Evolutionary conservation across 306 rosid species (phyloP), one percentile per base, ranked within the genome.

Genomic region (Pachyrhizus erosus): DNA sequence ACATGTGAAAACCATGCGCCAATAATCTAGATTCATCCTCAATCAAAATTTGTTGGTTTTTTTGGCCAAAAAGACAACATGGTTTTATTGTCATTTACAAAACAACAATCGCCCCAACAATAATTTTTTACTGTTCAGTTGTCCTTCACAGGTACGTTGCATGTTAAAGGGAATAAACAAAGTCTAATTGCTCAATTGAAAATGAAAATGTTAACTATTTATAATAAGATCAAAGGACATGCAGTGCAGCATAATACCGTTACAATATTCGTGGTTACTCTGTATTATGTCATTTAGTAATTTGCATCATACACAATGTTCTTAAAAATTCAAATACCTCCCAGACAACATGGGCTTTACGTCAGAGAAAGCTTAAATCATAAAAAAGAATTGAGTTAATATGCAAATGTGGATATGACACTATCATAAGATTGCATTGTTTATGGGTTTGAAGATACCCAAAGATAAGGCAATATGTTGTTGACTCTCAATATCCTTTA

Each of bases 101-200:
- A 75, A 69, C 45, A 20, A 54, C 29, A 73, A 82, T 76, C 45
- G 65, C 33, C n/a, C 67, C 65, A 78, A 42, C 84, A 77, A 74
- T 84, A 61, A 69, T 52, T 82, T 80, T 37, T 52, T 49, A 83
- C 87, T 58, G 70, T 70, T 84, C 15, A 86, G 6, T 12, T 82
- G 80, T 76, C 88, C 83, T 34, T 72, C 82, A 73, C 72, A 21
- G 80, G 31, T 55, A 48, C 54, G 81, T 74, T 55, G 87, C 92
- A 89, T 84, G 91, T 87, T 91, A 82, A 84, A 75, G 21, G 77
- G 87, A 85, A 83, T 80, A 86, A 80, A 78, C 55, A 13, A 68
- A 40, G 79, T 51, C 64, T 70, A 61, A 21, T 27, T 58, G 34
- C 52, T 23, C 9, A 57, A 71, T 39, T 40, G 39, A 57, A 70